Base-by-base conservation (phyloP, 345 rosid species). In the Trapa bicornis region DNA sequence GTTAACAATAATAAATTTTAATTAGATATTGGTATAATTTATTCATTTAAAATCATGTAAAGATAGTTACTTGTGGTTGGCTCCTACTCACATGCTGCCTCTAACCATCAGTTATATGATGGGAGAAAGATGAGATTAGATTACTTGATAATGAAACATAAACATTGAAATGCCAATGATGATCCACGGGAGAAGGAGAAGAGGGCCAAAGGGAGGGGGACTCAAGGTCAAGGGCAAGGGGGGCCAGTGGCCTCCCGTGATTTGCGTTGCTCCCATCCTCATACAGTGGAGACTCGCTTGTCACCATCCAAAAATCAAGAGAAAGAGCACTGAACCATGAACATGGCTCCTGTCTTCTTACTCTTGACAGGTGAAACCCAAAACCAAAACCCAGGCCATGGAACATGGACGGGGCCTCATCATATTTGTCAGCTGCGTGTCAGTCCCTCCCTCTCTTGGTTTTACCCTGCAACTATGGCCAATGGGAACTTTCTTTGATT, bases 171-270 rank as follows among this genome's bases (percentile, higher is more conserved):
- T 22, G 29, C 29, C 29, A 22, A 22, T 22, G 29, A 22, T 22
- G 29, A 22, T 22, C 29, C 29, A 22, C 29, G 29, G 29, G 29
- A 22, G 29, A 22, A 22, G 29, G 29, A 22, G 29, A 22, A 22
- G 29, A 22, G 29, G 29, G 29, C 29, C 29, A 22, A 22, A 22
- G 29, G 29, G 29, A 22, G 29, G 29, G 29, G 29, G 29, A 22
- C 29, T 22, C 29, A 22, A 22, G 29, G 29, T 22, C 29, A 22
- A 10, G 14, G 11, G 52, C 29, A 22, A 22, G 41, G 36, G 61
- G 68, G 72, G 72, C 67, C 70, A 60, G 41, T 32, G 37, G 63
- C 38, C 82, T 54, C 82, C 82, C 84, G 84, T 65, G 72, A 78
- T 70, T 81, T 43, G 68, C 82, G 77, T 22, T 22, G 29, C 29